Base-by-base conservation (phyloP, 176 grass and related monocot genomes). In the Guadua angustifolia region DNA sequence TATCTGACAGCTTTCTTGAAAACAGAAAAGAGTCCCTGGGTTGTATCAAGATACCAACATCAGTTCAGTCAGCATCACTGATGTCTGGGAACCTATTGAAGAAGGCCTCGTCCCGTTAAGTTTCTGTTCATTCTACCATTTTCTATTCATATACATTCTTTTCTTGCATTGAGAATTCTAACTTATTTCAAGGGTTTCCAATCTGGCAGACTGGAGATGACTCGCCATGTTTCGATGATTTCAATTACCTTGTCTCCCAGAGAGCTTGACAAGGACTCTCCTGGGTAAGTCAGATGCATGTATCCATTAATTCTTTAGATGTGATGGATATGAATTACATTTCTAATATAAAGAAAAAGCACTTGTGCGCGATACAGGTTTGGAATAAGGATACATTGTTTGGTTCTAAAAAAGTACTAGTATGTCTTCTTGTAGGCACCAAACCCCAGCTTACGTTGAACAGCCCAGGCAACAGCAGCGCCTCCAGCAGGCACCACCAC, bases 1-100 rank as follows among this genome's bases (percentile, higher is more conserved):
- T 69, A 65, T 66, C 16, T 90, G 39, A 82, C 62, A 69, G 14
- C 6, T 87, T 83, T 83, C n/a, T 75, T 88, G 66, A 67, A 39
- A 86, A 80, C 84, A 98, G 96, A 94, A 95, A 91, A 87, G 91
- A 61, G 69, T 79, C 16, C 89, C 91, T 83, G 93, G 84, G 18
- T 85, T 99, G 69, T 81, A 99, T 78, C 96, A 99, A 83, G 89
- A 99, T 82, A 91, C 86, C 14, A 83, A 46, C 43, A 95, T 94
- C 73, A 94, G 93, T 81, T 99, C 96, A 67, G 89, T 95, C 73
- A 94, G 93, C 81, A 99, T 99, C 52, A 95, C 96, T 49, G 96
- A 99, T 71, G 89, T 90, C 26, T 99, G 96, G 96, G 93, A 99
- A 71, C 96, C 96, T 85, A 99, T 99, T 62, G 96, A 99, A 87